phyloP scores from a whole-genome alignment of 352 stramenopile genomes.

The Phytophthora ohioensis region DNA sequence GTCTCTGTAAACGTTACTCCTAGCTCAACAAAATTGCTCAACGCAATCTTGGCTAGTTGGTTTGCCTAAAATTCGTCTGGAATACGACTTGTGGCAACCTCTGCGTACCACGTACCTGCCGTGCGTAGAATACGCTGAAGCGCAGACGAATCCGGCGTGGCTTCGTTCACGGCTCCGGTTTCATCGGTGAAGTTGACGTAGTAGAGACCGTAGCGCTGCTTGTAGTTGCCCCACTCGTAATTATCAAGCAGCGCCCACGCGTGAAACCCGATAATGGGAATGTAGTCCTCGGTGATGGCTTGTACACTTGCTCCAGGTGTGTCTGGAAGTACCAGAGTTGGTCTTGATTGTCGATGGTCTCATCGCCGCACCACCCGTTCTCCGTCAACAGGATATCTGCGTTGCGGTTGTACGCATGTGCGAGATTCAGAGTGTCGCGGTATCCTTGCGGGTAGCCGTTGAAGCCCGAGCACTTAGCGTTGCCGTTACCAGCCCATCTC shows the following conservation, averaged over 20 bases:
- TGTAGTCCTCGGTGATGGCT: conserved; percentile 56
- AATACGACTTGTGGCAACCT: neutral
- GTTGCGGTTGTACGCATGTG: conserved; percentile 9
- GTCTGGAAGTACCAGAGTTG: conserved; percentile 66
- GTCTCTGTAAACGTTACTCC: no score
- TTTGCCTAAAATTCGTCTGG: no score
- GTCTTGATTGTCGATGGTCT: conserved; percentile 61
- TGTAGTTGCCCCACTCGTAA: conserved; percentile 7
- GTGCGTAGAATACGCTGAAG: neutral
- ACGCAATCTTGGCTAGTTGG: no score
- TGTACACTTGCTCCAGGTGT: conserved; percentile 56
- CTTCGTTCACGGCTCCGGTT: neutral
- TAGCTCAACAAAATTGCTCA: no score
- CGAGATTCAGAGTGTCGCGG: neutral
- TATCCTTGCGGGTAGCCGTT: no score
- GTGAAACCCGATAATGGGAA: conserved; percentile 81
- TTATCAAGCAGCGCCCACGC: conserved; percentile 51
- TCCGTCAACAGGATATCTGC: conserved; percentile 65
- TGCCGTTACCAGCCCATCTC: no score
- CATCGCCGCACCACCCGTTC: conserved; percentile 74
- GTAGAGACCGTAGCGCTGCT: neutral
- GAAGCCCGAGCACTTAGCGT: no score
- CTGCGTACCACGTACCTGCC: neutral
- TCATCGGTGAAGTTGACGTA: conserved; percentile 1
- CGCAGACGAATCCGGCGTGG: neutral